These are phyloP conservation scores for Yamadazyma siamensis DNA, from an alignment of 1,139 yeast species.

Conservation along the genomic window DNA sequence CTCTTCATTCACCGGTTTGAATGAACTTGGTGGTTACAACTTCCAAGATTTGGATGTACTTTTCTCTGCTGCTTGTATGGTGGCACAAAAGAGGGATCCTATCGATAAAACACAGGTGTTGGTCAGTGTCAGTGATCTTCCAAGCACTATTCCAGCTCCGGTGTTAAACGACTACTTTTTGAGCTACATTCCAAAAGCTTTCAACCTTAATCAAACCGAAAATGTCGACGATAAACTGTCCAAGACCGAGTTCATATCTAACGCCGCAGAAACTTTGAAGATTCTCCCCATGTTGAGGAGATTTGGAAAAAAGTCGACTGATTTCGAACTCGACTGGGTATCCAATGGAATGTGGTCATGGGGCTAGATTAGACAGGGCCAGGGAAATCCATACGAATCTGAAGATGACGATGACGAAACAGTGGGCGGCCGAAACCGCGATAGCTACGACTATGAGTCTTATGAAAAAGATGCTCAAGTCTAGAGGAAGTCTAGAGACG, in stretches of 20 bases:
- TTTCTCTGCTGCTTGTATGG: conserved; percentile 29
- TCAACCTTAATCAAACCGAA: conserved; percentile 8
- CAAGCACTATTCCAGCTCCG: conserved; percentile 32
- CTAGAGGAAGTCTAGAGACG: too few species aligned
- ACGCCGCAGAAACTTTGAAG: conserved; percentile 18
- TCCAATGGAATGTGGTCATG: conserved; percentile 31
- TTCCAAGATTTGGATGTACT: conserved; percentile 42
- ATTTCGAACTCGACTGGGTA: conserved; percentile 39
- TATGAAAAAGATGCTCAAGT: too few species aligned
- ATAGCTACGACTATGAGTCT: too few species aligned
- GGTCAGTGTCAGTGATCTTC: conserved; percentile 32
- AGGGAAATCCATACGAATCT: neutral
- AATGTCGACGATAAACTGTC: conserved; percentile 13
- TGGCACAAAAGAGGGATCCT: conserved; percentile 22
- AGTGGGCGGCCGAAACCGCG: too few species aligned
- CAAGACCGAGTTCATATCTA: conserved; percentile 22
- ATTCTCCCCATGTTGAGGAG: conserved; percentile 35
- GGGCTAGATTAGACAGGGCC: conserved; percentile 16
- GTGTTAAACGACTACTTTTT: conserved; percentile 38
- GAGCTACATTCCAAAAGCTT: conserved; percentile 28
- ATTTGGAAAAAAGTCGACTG: conserved; percentile 26
- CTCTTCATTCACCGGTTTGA: conserved; percentile 36
- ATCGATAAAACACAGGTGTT: conserved; percentile 15
- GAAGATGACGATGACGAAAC: conserved; percentile 1
- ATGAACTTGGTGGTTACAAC: conserved; percentile 41